These are phyloP conservation scores for Tolypocladium tropicale DNA, from an alignment of 2,329 filamentous ascomycete species.

Conservation along the genomic window DNA sequence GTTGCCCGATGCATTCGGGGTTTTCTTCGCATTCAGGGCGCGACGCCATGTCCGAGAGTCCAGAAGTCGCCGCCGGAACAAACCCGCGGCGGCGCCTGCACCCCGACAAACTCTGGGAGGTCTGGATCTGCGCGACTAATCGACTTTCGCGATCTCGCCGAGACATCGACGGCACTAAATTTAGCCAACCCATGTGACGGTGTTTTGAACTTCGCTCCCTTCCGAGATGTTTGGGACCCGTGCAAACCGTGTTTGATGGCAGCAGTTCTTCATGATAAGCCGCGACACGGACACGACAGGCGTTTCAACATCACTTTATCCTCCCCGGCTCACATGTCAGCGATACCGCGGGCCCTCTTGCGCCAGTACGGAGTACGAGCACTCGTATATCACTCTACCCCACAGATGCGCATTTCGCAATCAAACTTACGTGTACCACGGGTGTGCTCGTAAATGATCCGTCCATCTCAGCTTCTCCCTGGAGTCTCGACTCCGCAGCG, in stretches of 20 bases:
- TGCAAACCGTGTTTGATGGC: background rate
- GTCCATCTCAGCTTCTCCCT: background rate
- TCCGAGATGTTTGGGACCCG: background rate
- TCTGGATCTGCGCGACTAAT: background rate
- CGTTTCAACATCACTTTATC: background rate
- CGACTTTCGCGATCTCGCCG: background rate
- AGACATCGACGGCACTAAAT: background rate
- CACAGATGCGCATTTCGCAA: background rate
- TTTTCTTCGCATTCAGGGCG: background rate
- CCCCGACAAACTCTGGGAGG: background rate
- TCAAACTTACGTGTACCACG: background rate
- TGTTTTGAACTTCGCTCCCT: background rate
- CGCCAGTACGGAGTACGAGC: no score
- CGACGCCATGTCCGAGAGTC: background rate
- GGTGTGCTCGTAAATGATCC: background rate
- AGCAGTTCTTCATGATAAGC: background rate
- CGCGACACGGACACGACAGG: background rate
- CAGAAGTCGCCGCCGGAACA: background rate
- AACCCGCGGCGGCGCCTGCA: background rate
- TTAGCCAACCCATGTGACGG: background rate
- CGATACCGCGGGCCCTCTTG: background rate
- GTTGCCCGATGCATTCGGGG: background rate
- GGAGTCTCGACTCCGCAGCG: background rate
- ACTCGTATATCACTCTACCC: background rate
- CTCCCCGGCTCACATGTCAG: background rate